phyloP scores from a whole-genome alignment of 768 basidiomycete species.

The Termitomyces titanicus region DNA sequence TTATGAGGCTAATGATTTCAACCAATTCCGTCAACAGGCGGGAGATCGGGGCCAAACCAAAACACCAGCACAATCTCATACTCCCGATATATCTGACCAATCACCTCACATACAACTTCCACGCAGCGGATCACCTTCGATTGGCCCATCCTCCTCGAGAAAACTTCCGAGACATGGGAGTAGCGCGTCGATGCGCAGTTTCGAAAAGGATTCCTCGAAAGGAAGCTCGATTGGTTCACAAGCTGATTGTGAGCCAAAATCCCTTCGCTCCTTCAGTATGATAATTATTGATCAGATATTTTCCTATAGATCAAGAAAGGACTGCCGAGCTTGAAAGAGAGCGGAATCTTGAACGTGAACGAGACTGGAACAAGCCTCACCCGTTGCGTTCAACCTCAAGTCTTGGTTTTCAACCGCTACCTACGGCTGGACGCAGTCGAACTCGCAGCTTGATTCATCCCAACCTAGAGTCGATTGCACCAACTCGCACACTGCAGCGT shows the following conservation, averaged over 20 bases:
- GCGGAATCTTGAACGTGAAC: constrained; percentile 26
- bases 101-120: constrained; percentile 13
- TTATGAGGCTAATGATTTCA: constrained; percentile 16
- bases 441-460: constrained; percentile 30
- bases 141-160: constrained; percentile 16
- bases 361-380: constrained; percentile 52
- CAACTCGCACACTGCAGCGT: constrained; percentile 22
- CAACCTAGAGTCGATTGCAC: constrained; percentile 28
- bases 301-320: constrained; percentile 41
- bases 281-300: neutral
- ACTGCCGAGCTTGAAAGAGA: constrained; percentile 7
- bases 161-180: constrained; percentile 29
- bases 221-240: constrained; percentile 46
- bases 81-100: constrained; percentile 20
- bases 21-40: constrained; percentile 37
- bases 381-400: constrained; percentile 41
- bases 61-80: constrained; percentile 13
- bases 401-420: constrained; percentile 36
- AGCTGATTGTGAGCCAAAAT: constrained; percentile 43
- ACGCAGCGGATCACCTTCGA: constrained; percentile 14
- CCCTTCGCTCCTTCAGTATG: neutral
- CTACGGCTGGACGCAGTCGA: constrained; percentile 11
- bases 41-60: constrained; percentile 41
- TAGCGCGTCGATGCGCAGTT: constrained; percentile 36
- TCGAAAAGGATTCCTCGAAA: constrained; percentile 39